Percentiles rank a stretch among this genome's conserved stretches.
These are phyloP conservation scores for Xylariales sp. DNA, from an alignment of 2,329 filamentous ascomycete genomes.

Conservation along the genomic window DNA sequence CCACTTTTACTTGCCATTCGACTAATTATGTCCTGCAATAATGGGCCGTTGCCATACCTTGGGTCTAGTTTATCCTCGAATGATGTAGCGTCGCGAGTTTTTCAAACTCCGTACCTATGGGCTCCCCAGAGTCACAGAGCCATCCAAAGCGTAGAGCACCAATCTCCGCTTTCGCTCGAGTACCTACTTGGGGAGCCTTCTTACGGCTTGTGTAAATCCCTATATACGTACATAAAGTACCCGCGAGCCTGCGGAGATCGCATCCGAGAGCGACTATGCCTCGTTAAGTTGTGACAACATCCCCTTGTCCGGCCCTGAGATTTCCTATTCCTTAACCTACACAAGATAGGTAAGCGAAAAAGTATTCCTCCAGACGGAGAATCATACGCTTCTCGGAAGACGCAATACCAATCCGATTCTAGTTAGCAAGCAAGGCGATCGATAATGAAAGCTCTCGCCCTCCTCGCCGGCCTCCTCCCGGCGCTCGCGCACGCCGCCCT, in stretches of 20 bases:
- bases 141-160: not conserved
- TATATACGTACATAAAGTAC: slow-evolving; percentile 11
- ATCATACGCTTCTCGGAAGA: not conserved
- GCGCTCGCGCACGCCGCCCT: slow-evolving; percentile 40
- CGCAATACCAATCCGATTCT: not conserved
- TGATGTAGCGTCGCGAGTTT: slow-evolving; percentile 26
- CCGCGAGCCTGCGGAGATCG: not conserved
- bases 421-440: not conserved
- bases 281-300: slow-evolving; percentile 1
- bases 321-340: not conserved
- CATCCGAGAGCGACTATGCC: not conserved
- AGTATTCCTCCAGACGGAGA: not conserved
- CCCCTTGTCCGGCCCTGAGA: not conserved
- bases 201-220: not conserved
- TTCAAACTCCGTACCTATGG: slow-evolving; percentile 23
- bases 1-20: slow-evolving; percentile 17
- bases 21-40: not conserved
- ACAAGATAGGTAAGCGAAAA: slow-evolving; percentile 13
- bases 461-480: slow-evolving; percentile 32
- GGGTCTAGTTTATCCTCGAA: slow-evolving; percentile 24
- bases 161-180: not conserved
- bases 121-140: not conserved
- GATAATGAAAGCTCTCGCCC: slow-evolving; percentile 30
- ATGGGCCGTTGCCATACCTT: slow-evolving; percentile 9
- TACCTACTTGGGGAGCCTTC: not conserved